Evolutionary conservation across 176 grass and related monocot species (phyloP).

Genomic region (Oryza punctata): DNA sequence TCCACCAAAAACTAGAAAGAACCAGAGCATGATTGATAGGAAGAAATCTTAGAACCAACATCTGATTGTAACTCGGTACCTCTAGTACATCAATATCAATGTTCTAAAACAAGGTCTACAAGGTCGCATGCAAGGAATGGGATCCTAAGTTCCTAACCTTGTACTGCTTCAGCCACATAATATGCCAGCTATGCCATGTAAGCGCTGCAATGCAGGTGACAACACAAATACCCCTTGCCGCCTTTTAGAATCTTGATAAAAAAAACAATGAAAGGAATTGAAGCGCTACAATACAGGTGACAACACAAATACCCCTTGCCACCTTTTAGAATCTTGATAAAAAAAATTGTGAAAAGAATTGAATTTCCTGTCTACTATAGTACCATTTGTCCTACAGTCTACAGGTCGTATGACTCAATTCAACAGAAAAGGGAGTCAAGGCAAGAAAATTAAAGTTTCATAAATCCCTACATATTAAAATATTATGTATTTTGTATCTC

Average conservation of each 20-base stretch:
- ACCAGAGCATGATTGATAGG: neutral
- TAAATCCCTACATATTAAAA: neutral
- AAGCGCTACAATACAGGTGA: neutral
- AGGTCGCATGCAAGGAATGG: neutral
- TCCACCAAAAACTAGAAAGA: neutral
- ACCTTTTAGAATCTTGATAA: neutral
- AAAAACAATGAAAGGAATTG: no score
- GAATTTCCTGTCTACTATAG: neutral
- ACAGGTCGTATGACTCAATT: neutral
- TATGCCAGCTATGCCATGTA: neutral
- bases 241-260: neutral
- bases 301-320: neutral
- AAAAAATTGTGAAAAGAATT: no score
- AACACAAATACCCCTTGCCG: neutral
- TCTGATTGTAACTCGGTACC: neutral
- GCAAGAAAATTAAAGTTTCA: neutral
- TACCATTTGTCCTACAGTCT: neutral
- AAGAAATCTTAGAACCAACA: no score
- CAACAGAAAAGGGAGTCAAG: neutral
- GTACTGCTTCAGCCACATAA: neutral
- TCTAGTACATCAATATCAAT: neutral
- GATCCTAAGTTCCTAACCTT: neutral
- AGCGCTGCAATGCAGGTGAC: neutral
- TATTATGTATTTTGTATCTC: neutral
- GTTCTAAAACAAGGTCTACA: neutral